Evolutionary conservation across 257 asterid species (phyloP), one percentile per base, ranked within the genome.

Genomic region (Primulina eburnea): DNA sequence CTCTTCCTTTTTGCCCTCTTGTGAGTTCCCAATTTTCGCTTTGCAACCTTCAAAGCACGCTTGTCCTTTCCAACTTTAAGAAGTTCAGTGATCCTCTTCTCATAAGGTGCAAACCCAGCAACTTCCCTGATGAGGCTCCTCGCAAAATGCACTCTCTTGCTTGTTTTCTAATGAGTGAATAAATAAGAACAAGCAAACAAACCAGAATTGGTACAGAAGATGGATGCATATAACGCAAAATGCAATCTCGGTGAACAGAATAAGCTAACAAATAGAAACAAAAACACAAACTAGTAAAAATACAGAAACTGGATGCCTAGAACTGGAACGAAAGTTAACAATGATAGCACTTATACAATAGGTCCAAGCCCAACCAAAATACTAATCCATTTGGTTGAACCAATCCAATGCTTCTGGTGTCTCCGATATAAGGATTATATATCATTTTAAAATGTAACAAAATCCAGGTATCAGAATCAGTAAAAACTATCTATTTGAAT

Each of bases 1-100:
- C 92, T 84, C 87, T 86, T 86, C 86, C 64, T 83, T 78, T 86
- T 86, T 17, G 90, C 90, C 77, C 90, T 86, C 84, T 83, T 86
- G 80, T 86, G 90, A 62, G 90, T 85, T 18, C 90, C 88, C 86
- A 85, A 71, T 55, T 83, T 85, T 76, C 88, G 59, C 85, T 86
- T 86, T 26, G 91, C 89, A 2, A 83, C 86, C 77, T 86, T 86
- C 70, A 83, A 63, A 9, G 91, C 86, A 64, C 86, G 81, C 75
- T 84, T 84, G 76, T 84, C 89, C 73, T 82, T 79, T 0, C 89
- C 86, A 28, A 83, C 89, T 62, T 86, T 84, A 8, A 86, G 89
- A 84, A 81, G 87, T 18, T 80, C 87, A 26, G 89, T 86, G 60
- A 86, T 84, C 72, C 85, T 86, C 81, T 86, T 86, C 82, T 86